Evolutionary conservation across 208 protist genomes (phyloP), one percentile per base, ranked within the genome.

Genomic region (Trypanosoma conorhini): DNA sequence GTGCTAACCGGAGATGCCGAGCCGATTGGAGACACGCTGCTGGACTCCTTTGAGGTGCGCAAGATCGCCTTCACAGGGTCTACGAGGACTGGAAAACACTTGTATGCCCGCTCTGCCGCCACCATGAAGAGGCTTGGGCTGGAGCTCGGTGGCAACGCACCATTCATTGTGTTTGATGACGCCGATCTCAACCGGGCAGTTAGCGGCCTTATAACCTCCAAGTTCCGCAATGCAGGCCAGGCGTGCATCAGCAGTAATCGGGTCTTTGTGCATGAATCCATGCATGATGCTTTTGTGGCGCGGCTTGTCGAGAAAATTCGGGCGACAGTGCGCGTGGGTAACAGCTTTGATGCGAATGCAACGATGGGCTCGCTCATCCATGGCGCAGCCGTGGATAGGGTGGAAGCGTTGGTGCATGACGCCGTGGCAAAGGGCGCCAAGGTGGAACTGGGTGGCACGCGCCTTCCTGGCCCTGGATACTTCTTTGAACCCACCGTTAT

Each of bases 71-170:
- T 98, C 68, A 98, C 95, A 24, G 94, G 96, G 30, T 93, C 84
- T 55, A 89, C 85, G 28, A 40, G 65, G 21, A 87, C 89, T 55
- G 96, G 96, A 24, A 89, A 86, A 72, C 62, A 76, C 31, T 79
- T 97, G 38, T 89, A 81, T 59, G 73, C 61, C 31, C 62, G 79
- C 28, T 82, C 83, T 24, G 79, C 86, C 17, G 67, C 83, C 22
- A 89, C 88, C n/a, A 73, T 95, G 73, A 95, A 96, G 62, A 89
- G 85, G 74, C 48, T 92, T 21, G 83, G 81, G 13, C 74, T 98
- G 35, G 96, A 98, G 75, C 82, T 98, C 15, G 96, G 96, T 59
- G 96, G 96, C n/a, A 97, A 97, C 77, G 93, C 88, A 50, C 91
- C 94, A 7, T 86, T 93, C 55, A 80, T 98, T 48, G 91, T 98